Base-by-base conservation (phyloP, 2,329 filamentous ascomycete species). In the Teratosphaeriaceae sp. region DNA sequence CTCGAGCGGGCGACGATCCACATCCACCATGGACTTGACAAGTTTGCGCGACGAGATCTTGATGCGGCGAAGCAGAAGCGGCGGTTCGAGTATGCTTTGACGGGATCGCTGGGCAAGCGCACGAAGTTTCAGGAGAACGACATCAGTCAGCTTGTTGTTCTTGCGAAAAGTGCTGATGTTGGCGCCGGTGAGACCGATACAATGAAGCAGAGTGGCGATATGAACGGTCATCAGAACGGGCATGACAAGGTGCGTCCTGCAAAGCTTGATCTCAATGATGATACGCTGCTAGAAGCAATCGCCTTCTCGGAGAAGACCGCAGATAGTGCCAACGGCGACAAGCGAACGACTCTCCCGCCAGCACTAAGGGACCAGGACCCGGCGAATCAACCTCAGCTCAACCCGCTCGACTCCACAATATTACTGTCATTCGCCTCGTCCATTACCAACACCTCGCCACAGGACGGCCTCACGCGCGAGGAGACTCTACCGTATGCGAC, bases 401-500 rank as follows among this genome's bases (percentile, higher is more conserved):
- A 81, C 3, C 80, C 90, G 2, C 70, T 96, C 6, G 92, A 98
- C 61, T 89, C 94, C 19, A 86, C 94, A 40, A 90, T 94, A 20
- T 73, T 98, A 7, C 76, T 98, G 1, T 72, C 73, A 7, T 64
- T 79, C 8, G 88, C 88, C 0, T 90, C 94, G 41, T 94, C 88
- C 0, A 80, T 97, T 46, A 94, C 85, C 48, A 95, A 97, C 58
- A 88, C 86, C 0, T 84, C 88, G 0, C 88, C 92, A 0, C 74
- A 80, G 1, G 84, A 97, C 60, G 83, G 85, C 0, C 71, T 98
- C 1, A 97, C 89, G 0, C 77, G 88, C n/a, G 89, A 97, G 65
- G 88, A 97, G 61, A 90, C 94, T 3, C 67, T 94, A 1, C 92
- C 92, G 0, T 98, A 90, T 60, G 92, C 92, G 1, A 84, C 82